Percentiles rank a stretch among this genome's conserved stretches.
Evolutionary conservation across 164 flowering plant species (phyloP).

Genomic region (Tinospora cordifolia): DNA sequence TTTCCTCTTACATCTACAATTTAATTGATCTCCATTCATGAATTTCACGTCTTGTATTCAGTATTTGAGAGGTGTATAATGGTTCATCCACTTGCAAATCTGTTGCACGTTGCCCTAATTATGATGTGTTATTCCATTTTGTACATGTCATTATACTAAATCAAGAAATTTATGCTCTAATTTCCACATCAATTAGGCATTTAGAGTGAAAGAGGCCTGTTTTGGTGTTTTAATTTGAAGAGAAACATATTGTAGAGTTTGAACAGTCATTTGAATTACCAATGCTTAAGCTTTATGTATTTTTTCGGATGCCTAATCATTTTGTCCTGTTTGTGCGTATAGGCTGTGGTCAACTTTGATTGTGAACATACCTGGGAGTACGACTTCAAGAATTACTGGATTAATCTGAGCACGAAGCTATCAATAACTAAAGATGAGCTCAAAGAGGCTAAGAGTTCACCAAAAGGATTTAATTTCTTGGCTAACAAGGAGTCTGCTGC

Average conservation of each 20-base stretch:
- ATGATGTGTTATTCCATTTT: not conserved
- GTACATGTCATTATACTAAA: not conserved
- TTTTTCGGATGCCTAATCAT: constrained; percentile 4
- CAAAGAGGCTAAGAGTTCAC: constrained; percentile 51
- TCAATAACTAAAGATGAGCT: constrained; percentile 55
- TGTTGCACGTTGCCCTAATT: not conserved
- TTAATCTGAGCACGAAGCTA: constrained; percentile 49
- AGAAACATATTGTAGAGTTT: not conserved
- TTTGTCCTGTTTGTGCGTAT: not conserved
- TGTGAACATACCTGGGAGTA: constrained; percentile 82
- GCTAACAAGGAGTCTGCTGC: constrained; percentile 37
- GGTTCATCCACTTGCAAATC: not conserved
- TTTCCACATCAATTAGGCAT: not conserved
- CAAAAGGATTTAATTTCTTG: constrained; percentile 42
- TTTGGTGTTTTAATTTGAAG: not conserved
- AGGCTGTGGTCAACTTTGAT: constrained; percentile 68
- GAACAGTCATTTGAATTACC: not conserved
- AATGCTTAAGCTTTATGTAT: not conserved
- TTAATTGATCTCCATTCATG: not conserved
- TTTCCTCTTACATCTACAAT: not conserved
- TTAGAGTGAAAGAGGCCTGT: not conserved
- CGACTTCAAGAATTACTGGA: constrained; percentile 90
- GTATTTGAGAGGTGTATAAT: not conserved
- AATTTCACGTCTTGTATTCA: not conserved
- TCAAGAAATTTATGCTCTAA: not conserved